Base-by-base conservation (phyloP, 129 eudicot genomes). In the Glebionis coronaria region DNA sequence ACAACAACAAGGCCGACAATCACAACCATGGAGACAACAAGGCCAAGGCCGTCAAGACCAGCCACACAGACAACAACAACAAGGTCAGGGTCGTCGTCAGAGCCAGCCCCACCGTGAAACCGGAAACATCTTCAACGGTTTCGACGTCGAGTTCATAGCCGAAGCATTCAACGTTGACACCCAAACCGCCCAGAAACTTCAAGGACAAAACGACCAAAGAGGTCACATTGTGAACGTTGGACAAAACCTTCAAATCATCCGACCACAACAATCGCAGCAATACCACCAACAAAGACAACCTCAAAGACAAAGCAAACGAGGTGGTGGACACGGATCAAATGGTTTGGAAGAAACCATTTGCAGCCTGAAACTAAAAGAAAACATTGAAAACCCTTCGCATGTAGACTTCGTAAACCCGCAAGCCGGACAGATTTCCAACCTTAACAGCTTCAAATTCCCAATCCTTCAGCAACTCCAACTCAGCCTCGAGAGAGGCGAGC, bases 341-440 rank as follows among this genome's bases (percentile, higher is more conserved):
- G 88, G 86, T 14, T 16, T 85, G 1, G 89, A 86, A 53, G 94
- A 89, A 72, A 83, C 97, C 35, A 50, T 86, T 20, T 89, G 97
- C 86, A 74, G 78, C 2, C 56, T 80, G 28, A 73, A 74, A 75
- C 9, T 81, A 5, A 73, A 20, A 12, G 76, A 75, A 75, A 85
- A 85, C 83, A 65, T 88, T 52, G 82, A 80, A 8, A 63, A 71
- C 58, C 96, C 96, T 7, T 21, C 79, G 3, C 74, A 79, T 1
- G 82, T 81, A 0, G 96, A 88, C 45, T 58, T 88, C n/a, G 80
- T 63, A 38, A 82, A 79, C 83, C 92, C 92, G 0, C 73, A 71
- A 20, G 89, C 83, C 2, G 96, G 96, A 4, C 61, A 79, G 7
- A 50, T 81, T 6, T 47, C 83, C 9, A 80, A 84, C 78, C 80